These are phyloP conservation scores for Teratosphaeria nubilosa DNA, from an alignment of 2,329 filamentous ascomycete species.

Conservation along the genomic window DNA sequence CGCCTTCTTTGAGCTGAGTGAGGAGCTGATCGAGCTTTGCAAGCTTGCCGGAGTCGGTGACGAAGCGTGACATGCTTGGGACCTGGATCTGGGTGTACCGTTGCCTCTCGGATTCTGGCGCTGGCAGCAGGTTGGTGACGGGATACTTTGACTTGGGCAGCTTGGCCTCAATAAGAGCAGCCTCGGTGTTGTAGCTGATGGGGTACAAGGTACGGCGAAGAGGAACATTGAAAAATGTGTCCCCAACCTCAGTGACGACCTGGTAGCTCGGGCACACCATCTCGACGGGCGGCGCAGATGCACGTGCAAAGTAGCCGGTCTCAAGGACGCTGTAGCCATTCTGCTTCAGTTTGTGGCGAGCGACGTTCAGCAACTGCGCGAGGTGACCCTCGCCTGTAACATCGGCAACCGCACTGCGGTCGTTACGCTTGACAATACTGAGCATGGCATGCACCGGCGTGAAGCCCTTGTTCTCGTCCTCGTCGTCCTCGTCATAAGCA, in stretches of 20 bases:
- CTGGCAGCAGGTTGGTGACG: constrained; percentile 56
- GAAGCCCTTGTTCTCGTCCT: constrained; percentile 38
- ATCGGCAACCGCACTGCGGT: constrained; percentile 57
- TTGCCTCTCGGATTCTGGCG: constrained; percentile 68
- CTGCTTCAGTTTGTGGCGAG: constrained; percentile 52
- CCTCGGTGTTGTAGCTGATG: constrained; percentile 53
- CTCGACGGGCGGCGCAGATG: constrained; percentile 76
- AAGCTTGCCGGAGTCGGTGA: constrained; percentile 94
- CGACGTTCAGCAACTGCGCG: constrained; percentile 65
- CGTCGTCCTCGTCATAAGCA: constrained; percentile 52
- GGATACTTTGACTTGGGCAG: constrained; percentile 57
- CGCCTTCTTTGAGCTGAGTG: constrained; percentile 79
- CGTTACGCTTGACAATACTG: constrained; percentile 62
- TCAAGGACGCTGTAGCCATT: constrained; percentile 71
- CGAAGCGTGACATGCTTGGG: constrained; percentile 93
- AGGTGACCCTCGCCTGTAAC: constrained; percentile 64
- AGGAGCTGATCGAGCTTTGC: constrained; percentile 82
- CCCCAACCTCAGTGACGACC: constrained; percentile 54
- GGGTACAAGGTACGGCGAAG: constrained; percentile 70
- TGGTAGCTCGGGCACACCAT: constrained; percentile 63
- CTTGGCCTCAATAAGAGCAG: constrained; percentile 63
- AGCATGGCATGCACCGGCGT: constrained; percentile 70
- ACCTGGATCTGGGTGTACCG: constrained; percentile 86
- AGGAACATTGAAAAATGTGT: constrained; percentile 65
- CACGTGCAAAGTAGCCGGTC: constrained; percentile 66